Evolutionary conservation across 495 filamentous ascomycete genomes (phyloP).

Genomic region (Tetracladium setigerum): DNA sequence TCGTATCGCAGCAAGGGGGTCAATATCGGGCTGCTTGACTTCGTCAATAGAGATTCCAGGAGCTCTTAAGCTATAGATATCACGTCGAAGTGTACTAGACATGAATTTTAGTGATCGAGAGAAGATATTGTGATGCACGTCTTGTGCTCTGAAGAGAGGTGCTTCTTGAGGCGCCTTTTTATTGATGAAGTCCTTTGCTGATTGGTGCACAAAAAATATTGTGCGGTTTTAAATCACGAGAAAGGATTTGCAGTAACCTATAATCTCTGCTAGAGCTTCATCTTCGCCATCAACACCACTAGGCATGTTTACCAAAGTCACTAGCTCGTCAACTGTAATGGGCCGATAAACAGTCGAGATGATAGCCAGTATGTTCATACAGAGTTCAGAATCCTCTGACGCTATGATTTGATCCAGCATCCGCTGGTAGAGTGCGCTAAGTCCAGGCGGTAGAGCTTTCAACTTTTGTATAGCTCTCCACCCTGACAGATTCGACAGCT

Average conservation of each 20-base stretch:
- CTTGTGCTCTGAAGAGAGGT: constrained; percentile 18
- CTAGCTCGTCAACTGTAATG: constrained; percentile 8
- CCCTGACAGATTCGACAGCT: constrained; percentile 8
- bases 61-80: constrained; percentile 3
- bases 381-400: constrained; percentile 21
- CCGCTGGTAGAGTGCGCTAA: constrained; percentile 24
- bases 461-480: constrained; percentile 12
- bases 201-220: constrained; percentile 26
- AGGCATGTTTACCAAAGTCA: constrained; percentile 2
- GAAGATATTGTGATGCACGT: constrained; percentile 10
- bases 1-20: constrained; percentile 1
- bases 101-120: constrained; percentile 1
- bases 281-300: background rate
- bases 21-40: constrained; percentile 3
- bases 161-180: constrained; percentile 16
- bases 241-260: constrained; percentile 22
- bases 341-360: constrained; percentile 11
- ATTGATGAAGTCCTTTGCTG: constrained; percentile 24
- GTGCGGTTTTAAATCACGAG: constrained; percentile 18
- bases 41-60: constrained; percentile 3
- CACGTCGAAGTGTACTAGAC: constrained; percentile 2
- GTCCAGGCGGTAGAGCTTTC: constrained; percentile 21
- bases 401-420: constrained; percentile 25
- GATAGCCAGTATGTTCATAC: constrained; percentile 15
- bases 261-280: constrained; percentile 4